Evolutionary conservation across 1,284 basidiomycete species (phyloP), one percentile per base, ranked within the genome.

Genomic region (Ganoderma leucocontextum): DNA sequence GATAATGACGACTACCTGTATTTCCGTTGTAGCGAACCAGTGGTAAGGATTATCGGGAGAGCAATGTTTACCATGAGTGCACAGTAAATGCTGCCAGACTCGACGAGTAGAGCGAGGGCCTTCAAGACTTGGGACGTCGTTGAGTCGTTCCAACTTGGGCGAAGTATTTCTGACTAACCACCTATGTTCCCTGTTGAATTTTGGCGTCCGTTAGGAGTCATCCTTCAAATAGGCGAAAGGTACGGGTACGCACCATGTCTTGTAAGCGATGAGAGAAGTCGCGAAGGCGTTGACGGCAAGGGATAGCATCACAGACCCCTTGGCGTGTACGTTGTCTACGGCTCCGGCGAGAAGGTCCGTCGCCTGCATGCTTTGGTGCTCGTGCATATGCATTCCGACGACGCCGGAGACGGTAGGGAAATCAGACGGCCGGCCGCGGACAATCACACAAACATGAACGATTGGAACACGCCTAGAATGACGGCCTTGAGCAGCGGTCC

Each of bases 181-280:
- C 47, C 47, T 22, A 22, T 49, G 47, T 22, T 49, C 10, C 47
- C 47, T 49, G 47, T 29, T 29, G 29, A 29, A 29, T 29, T 49
- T 25, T 25, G 4, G 22, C 25, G 25, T 13, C 22, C 9, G 13
- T 49, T 47, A 10, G 25, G 22, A 25, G 12, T 19, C 6, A 49
- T 3, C 9, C 10, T 25, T 49, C 10, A 10, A 25, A 13, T 5
- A 19, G 8, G 42, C 29, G 22, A 49, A 22, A 9, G 25, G 10
- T 22, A 22, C 22, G 9, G 12, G 10, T 10, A 49, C 22, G 47
- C 47, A 65, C 64, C 64, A 60, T 9, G 64, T 47, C 42, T 65
- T 65, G 36, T 53, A 65, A 19, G 35, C 44, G 39, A 58, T 65
- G 13, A 65, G 13, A 35, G 22, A 60, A 2, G 59, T 60, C 4